phyloP scores from a whole-genome alignment of 169 alveolate genomes.

The Cryptosporidium baileyi region DNA sequence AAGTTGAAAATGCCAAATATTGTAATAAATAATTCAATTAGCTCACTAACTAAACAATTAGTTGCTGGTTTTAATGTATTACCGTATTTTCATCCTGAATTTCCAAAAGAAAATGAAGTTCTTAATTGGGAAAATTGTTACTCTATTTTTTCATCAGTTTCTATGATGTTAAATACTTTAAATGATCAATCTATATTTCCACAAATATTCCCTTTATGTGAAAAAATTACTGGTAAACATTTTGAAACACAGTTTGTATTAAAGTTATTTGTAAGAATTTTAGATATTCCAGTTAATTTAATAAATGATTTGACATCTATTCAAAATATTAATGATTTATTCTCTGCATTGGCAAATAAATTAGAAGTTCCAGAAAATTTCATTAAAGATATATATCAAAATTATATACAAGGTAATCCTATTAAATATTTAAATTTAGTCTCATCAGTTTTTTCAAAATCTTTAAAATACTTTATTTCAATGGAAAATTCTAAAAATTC shows the following conservation, averaged over 20 bases:
- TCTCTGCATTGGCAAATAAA: background rate
- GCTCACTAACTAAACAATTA: background rate
- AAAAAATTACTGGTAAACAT: constrained; percentile 2
- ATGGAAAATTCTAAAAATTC: background rate
- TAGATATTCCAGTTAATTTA: constrained; percentile 9
- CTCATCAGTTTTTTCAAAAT: background rate
- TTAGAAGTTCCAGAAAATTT: background rate
- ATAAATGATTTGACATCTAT: background rate
- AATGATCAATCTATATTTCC: constrained; percentile 11
- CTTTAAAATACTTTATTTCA: background rate
- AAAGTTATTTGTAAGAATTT: constrained; percentile 7
- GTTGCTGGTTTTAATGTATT: constrained; percentile 27
- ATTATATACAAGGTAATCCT: constrained; percentile 42
- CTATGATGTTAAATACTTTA: constrained; percentile 1
- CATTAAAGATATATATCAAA: background rate
- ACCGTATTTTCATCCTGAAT: constrained; percentile 45
- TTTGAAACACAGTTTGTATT: background rate
- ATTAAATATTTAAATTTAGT: background rate
- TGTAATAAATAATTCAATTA: background rate
- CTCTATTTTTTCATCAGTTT: constrained; percentile 24
- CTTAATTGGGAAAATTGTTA: constrained; percentile 47
- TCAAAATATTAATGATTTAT: background rate
- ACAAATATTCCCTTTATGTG: constrained; percentile 23
- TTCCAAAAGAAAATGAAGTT: constrained; percentile 7
- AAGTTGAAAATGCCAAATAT: constrained; percentile 1